These are phyloP conservation scores for Vitis vinifera DNA, from an alignment of 164 flowering plant genomes.

Conservation along the genomic window ASM3070453v1 NC_081817.1:86001-86500, in stretches of 20 bases:
- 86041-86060: background rate
- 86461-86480: slow-evolving; percentile 79
- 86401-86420: slow-evolving; percentile 7
- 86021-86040: slow-evolving; percentile 40
- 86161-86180: background rate
- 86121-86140: background rate
- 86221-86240: slow-evolving; percentile 58
- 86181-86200: background rate
- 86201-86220: background rate
- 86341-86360: slow-evolving; percentile 72
- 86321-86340: slow-evolving; percentile 54
- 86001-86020: slow-evolving; percentile 39
- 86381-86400: slow-evolving; percentile 3
- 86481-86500: slow-evolving; percentile 34
- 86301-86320: slow-evolving; percentile 51
- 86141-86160: background rate
- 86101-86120: background rate
- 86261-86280: slow-evolving; percentile 50
- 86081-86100: background rate
- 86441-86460: slow-evolving; percentile 12
- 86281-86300: slow-evolving; percentile 41
- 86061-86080: background rate
- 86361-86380: slow-evolving; percentile 88
- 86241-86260: slow-evolving; percentile 56
- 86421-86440: slow-evolving; percentile 6